Base-by-base conservation (phyloP, 2,329 filamentous ascomycete species). In the Nemania sp. region DNA sequence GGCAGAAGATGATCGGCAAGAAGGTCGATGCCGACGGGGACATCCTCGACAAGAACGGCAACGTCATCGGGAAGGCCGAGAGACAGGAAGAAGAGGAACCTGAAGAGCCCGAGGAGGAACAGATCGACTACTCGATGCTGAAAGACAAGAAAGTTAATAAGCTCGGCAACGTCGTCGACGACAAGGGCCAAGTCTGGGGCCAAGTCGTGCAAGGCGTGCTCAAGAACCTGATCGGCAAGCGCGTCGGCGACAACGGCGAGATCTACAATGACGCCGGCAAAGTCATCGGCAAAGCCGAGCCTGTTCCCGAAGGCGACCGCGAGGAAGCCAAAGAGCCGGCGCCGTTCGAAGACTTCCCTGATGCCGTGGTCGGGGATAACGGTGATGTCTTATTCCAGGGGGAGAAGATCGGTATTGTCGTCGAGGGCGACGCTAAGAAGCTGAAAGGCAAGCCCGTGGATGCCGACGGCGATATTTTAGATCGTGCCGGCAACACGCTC, bases 251-350 rank as follows among this genome's bases (percentile, higher is more conserved):
- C 49, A 73, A 88, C 30, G 88, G 88, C 39, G 77, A 86, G 60
- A 86, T 90, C 72, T 90, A 84, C 82, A 85, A 85, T 65, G 86
- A 89, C 56, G 76, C 77, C 5, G 88, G 87, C 56, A 82, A 89
- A 68, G 76, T 87, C 31, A 80, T 90, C 45, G 88, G 87, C 24
- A 80, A 81, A 48, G 83, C 80, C 37, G 86, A 90, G 70, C 80
- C 86, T 11, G 80, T 88, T 54, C 80, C 86, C 3, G 73, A 79
- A 3, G 70, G 69, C 14, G 81, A 84, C 60, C 75, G 77, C 3
- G 78, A 80, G 31, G 77, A 78, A 1, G 62, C 68, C 19, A 73
- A 73, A 53, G 75, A 77, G 12, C 72, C 74, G 2, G 72, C 78
- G 2, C 82, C 82, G 0, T 85, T 84, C 45, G 81, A 84, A 60